Evolutionary conservation across 768 basidiomycete species (phyloP), one percentile per base, ranked within the genome.

Genomic region (Amanita jacksonii): DNA sequence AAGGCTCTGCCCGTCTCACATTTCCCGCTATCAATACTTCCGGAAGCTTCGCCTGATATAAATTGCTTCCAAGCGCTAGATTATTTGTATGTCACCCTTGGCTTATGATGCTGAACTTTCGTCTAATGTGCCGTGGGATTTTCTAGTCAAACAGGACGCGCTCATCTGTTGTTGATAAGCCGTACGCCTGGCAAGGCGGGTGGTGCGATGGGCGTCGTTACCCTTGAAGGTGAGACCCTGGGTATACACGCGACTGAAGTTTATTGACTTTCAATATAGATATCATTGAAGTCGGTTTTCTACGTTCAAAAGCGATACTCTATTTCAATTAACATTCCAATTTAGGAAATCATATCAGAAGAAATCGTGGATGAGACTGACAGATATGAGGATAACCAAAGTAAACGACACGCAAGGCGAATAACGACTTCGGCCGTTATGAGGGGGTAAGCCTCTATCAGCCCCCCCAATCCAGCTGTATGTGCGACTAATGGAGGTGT

Each of bases 331-430:
- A n/a, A n/a, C n/a, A n/a, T n/a, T 6, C 27, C 27, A 28, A 28
- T 12, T 28, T 28, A 88, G 74, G 92, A 94, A 72, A 96, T 98
- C 49, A 88, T 97, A 15, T 82, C 85, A 0, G 91, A 96, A 63
- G 93, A 96, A 59, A 94, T 96, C 43, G 85, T 94, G 23, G 92
- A 94, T 54, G 92, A 96, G 62, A 94, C 91, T 2, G 92, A 96
- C 62, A 73, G 80, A 20, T 93, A 85, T 52, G 80, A 87, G 51
- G 87, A 90, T 52, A 96, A 94, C 55, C 79, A 79, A 38, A 81
- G 78, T 41, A 92, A 91, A 57, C 73, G 72, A 47, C 66, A 70
- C 6, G 91, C 86, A 0, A 79, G 73, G 50, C 70, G 92, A 10
- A 61, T 73, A 47, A 82, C 81, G 9, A 88, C 80, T 9, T 75